phyloP scores from a whole-genome alignment of 2,329 filamentous ascomycete genomes.

The Colletotrichum camelliae region DNA sequence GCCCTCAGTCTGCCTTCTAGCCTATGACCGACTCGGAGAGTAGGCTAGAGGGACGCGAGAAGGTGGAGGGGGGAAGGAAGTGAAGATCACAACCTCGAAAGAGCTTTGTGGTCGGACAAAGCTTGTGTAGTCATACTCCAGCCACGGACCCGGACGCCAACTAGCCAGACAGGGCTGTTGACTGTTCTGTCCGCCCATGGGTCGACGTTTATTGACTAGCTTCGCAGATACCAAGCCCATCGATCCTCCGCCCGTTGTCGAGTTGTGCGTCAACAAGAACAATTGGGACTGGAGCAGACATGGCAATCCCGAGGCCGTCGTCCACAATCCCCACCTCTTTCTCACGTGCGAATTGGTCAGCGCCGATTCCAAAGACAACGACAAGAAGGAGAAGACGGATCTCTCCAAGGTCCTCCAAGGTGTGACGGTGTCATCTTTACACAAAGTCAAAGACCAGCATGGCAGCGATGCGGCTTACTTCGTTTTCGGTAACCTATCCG shows the following conservation, averaged over 20 bases:
- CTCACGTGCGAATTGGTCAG: constrained; percentile 49
- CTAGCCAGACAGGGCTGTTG: not conserved
- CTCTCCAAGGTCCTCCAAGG: constrained; percentile 65
- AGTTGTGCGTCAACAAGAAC: constrained; percentile 61
- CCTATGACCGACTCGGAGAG: not conserved
- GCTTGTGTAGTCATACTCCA: not conserved
- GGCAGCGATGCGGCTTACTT: constrained; percentile 86
- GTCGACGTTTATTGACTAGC: not conserved
- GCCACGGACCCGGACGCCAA: not conserved
- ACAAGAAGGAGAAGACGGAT: not conserved
- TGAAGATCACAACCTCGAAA: not conserved
- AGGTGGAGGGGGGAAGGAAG: not conserved
- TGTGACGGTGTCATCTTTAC: constrained; percentile 79
- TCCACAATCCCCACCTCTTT: constrained; percentile 51
- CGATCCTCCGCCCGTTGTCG: constrained; percentile 85
- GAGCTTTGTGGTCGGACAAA: not conserved
- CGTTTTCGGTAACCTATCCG: constrained; percentile 87
- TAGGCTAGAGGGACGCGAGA: not conserved
- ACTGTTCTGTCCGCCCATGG: not conserved
- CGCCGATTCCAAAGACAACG: constrained; percentile 39
- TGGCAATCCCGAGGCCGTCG: constrained; percentile 28
- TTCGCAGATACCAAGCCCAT: constrained; percentile 78
- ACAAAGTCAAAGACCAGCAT: constrained; percentile 79
- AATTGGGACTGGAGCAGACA: constrained; percentile 52
- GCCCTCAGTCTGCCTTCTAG: not conserved